Percentiles rank a stretch among this genome's conserved stretches.
Conservation (phyloP, 1,284 basidiomycete genomes). For the Porodaedalea pini region DNA sequence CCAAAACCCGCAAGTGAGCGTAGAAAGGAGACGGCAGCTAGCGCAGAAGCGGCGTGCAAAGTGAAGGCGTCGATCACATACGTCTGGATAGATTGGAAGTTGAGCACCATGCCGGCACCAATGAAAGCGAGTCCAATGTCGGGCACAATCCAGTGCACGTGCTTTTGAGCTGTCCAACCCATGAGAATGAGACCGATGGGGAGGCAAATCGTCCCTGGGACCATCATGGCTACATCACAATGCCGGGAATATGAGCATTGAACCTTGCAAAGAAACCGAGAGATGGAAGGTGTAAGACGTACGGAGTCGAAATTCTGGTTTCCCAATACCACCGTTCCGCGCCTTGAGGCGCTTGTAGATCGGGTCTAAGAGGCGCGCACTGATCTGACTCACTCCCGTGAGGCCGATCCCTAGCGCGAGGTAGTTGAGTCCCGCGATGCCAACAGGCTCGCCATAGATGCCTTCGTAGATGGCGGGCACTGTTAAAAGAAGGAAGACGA, state of each 20-base stretch:
- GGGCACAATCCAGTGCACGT: conserved; percentile 62
- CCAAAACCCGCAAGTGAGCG: conserved; percentile 61
- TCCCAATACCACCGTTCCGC: conserved; percentile 49
- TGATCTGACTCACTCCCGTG: conserved; percentile 50
- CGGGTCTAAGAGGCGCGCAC: conserved; percentile 53
- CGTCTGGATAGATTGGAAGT: conserved; percentile 56
- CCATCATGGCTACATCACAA: conserved; percentile 49
- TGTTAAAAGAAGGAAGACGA: too few species aligned
- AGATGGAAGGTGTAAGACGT: conserved; percentile 25
- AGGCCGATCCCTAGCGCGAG: conserved; percentile 61
- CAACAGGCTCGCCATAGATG: conserved; percentile 44
- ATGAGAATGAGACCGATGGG: conserved; percentile 59
- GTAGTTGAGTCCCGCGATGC: conserved; percentile 51
- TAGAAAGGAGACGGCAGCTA: conserved; percentile 54
- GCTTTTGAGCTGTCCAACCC: conserved; percentile 60
- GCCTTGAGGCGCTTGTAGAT: conserved; percentile 50
- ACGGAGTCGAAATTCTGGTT: conserved; percentile 57
- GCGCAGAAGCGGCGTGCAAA: conserved; percentile 60
- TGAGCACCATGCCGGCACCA: conserved; percentile 51
- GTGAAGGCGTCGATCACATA: conserved; percentile 69
- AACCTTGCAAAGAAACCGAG: too few species aligned
- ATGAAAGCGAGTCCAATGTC: conserved; percentile 59
- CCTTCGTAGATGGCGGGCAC: conserved; percentile 51
- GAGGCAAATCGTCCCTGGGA: conserved; percentile 52
- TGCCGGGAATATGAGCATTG: neutral